phyloP scores from a whole-genome alignment of 805 yeast genomes.

The Jamesozyma jinghongensis region DNA sequence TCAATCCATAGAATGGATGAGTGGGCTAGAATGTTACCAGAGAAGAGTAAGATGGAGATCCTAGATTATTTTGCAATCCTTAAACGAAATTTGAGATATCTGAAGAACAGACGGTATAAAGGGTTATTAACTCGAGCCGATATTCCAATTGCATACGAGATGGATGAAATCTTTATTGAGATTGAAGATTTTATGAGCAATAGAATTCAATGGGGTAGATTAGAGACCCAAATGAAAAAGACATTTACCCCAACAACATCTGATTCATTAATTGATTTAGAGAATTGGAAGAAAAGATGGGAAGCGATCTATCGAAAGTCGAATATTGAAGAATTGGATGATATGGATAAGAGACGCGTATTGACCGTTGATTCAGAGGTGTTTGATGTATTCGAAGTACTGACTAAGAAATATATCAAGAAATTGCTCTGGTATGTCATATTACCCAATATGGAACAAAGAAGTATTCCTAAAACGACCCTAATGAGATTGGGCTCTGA shows the following conservation, averaged over 20 bases:
- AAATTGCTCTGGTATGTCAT: conserved; percentile 15
- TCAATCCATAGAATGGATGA: conserved; percentile 28
- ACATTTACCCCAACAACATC: too few relatives aligned
- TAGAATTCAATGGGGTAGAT: conserved; percentile 2
- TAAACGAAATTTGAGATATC: conserved; percentile 9
- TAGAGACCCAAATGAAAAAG: background rate
- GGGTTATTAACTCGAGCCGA: conserved; percentile 16
- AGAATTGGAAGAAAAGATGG: conserved; percentile 27
- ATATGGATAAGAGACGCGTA: background rate
- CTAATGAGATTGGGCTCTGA: background rate
- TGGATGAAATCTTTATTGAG: conserved; percentile 21
- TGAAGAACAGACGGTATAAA: conserved; percentile 11
- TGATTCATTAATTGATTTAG: conserved; percentile 3
- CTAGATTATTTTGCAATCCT: conserved; percentile 20
- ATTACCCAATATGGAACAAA: conserved; percentile 13
- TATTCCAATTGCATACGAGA: conserved; percentile 29
- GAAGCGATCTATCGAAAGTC: conserved; percentile 17
- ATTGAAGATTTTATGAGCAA: conserved; percentile 22
- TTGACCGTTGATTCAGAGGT: conserved; percentile 6
- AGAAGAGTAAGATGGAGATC: conserved; percentile 24
- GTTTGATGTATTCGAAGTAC: conserved; percentile 7
- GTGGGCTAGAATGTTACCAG: conserved; percentile 17
- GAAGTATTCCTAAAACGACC: conserved; percentile 7
- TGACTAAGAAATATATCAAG: conserved; percentile 11
- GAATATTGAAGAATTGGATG: conserved; percentile 10